Base-by-base conservation (phyloP, 148 eudicot species). In the Camellia sinensis region DNA sequence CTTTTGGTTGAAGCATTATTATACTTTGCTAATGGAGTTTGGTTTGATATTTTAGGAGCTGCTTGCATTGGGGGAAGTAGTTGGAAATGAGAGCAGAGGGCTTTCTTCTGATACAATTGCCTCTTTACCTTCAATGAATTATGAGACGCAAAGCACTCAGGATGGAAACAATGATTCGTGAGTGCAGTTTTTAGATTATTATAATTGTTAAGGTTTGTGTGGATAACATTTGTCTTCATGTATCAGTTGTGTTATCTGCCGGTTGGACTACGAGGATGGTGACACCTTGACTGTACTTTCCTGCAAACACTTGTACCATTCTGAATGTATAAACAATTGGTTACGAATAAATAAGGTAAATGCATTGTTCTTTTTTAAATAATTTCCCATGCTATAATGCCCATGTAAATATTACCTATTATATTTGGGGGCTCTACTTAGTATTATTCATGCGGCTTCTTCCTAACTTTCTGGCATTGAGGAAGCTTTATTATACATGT, bases 81-180 rank as follows among this genome's bases (percentile, higher is more conserved):
- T 93, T 83, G 99, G 99, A 76, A 92, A 97, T 50, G 95, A 92
- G 87, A 96, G 95, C 82, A 90, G 98, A 87, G 99, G 99, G 43
- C 87, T 96, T 72, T 90, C 98, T 86, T 92, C 91, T 60, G 94
- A 92, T 74, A 81, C 86, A 73, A 93, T 96, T 85, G 97, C 98
- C 76, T 92, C 99, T 65, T 84, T 96, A 83, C 97, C 97, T 69
- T 92, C 99, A 70, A 72, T 88, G 18, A 90, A 82, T 79, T 96
- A 91, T 81, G 90, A 87, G 85, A 80, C 87, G 67, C 81, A 82
- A 80, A 84, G 81, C 70, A 76, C 73, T 78, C 86, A 87, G 78
- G 97, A 93, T 74, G 87, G 90, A 79, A 92, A 82, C 81, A 79
- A 86, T 57, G 99, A 93, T 44, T 82, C 95, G 99, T 93, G 82